Percentiles rank a stretch among this genome's conserved stretches.
Conservation (phyloP, 2,329 filamentous ascomycete species). For the Aspergillus ruber region DNA sequence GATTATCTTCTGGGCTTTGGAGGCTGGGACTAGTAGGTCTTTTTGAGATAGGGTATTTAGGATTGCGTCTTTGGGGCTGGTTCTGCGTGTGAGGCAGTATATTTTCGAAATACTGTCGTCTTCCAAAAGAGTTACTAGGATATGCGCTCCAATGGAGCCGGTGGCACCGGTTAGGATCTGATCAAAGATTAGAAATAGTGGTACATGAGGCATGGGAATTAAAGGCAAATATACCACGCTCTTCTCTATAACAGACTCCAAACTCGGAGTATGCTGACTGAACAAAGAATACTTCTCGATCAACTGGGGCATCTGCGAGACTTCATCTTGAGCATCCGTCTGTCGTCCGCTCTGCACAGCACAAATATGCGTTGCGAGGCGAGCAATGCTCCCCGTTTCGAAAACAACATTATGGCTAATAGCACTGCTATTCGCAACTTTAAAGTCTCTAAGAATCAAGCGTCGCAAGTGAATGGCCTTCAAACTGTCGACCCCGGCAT, state of each 20-base stretch:
- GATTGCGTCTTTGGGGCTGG: constrained; percentile 16
- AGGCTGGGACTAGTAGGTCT: constrained; percentile 14
- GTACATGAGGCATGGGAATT: too few species aligned
- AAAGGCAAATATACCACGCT: constrained; percentile 16
- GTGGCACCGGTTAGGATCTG: constrained; percentile 40
- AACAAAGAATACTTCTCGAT: constrained; percentile 44
- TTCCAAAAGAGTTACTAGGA: constrained; percentile 32
- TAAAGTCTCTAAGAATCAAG: constrained; percentile 35
- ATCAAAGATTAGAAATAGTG: too few species aligned
- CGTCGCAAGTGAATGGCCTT: constrained; percentile 42
- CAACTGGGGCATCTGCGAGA: constrained; percentile 37
- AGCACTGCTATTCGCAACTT: constrained; percentile 23
- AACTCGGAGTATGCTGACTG: constrained; percentile 16
- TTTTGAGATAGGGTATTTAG: constrained; percentile 15
- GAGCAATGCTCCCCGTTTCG: constrained; percentile 33
- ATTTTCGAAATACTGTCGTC: constrained; percentile 29
- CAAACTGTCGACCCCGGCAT: constrained; percentile 42
- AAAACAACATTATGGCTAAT: constrained; percentile 38
- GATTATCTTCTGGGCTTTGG: constrained; percentile 29
- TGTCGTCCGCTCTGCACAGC: constrained; percentile 20
- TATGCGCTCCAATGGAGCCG: constrained; percentile 39
- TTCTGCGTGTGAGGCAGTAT: constrained; percentile 33
- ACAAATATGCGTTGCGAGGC: constrained; percentile 31
- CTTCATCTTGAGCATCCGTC: constrained; percentile 9
- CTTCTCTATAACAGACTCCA: constrained; percentile 9